phyloP scores from a whole-genome alignment of 371 early-diverging fungal species.

The Actinomortierella ambigua region DNA sequence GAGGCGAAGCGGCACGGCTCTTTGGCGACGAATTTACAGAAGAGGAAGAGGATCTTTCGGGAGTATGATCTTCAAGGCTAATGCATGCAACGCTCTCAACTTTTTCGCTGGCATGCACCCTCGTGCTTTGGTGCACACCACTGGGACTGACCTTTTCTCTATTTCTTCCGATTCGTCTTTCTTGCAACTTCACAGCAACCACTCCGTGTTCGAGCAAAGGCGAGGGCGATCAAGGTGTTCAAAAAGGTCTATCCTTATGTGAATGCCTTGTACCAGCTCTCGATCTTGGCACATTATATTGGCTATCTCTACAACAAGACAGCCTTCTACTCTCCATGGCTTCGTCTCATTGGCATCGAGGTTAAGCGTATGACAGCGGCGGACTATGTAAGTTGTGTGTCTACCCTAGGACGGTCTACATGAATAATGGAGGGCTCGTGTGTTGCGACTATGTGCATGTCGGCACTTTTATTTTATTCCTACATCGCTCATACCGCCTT shows the following conservation, averaged over 20 bases:
- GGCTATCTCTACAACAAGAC: slow-evolving; percentile 85
- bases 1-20: slow-evolving; percentile 69
- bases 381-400: slow-evolving; percentile 73
- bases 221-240: slow-evolving; percentile 53
- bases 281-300: slow-evolving; percentile 71
- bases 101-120: too few species aligned
- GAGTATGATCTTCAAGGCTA: slow-evolving; percentile 4
- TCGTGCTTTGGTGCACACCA: neutral
- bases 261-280: slow-evolving; percentile 66
- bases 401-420: too few species aligned
- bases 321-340: slow-evolving; percentile 80
- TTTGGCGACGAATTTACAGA: slow-evolving; percentile 62
- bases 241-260: slow-evolving; percentile 69
- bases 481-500: neutral
- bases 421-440: too few species aligned
- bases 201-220: slow-evolving; percentile 19
- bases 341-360: slow-evolving; percentile 74
- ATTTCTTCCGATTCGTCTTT: neutral
- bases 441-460: too few species aligned
- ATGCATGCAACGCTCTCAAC: too few species aligned
- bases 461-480: neutral
- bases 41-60: slow-evolving; percentile 34
- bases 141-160: neutral
- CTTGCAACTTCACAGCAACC: slow-evolving; percentile 13
- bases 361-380: slow-evolving; percentile 78